phyloP scores from a whole-genome alignment of 2,329 filamentous ascomycete species.

The Cadophora malorum region DNA sequence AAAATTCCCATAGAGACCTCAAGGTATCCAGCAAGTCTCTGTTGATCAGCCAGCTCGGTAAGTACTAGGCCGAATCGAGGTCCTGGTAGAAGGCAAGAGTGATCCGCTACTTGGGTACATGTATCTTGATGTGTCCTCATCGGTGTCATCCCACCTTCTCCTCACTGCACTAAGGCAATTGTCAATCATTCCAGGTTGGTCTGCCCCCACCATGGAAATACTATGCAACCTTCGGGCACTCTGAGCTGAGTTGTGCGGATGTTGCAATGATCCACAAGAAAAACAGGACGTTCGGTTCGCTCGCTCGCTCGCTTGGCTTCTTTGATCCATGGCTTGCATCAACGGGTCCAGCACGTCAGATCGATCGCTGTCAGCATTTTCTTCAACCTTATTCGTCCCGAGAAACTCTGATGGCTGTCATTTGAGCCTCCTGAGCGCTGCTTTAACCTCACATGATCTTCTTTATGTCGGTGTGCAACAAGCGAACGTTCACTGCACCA shows the following conservation, averaged over 20 bases:
- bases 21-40: conserved; percentile 5
- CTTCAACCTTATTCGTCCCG: conserved; percentile 6
- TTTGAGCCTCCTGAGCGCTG: conserved; percentile 22
- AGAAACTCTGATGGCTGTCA: conserved; percentile 6
- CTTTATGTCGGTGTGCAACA: conserved; percentile 8
- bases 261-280: not conserved
- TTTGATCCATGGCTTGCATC: not conserved
- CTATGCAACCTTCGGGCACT: conserved; percentile 1
- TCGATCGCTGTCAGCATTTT: conserved; percentile 9
- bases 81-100: not conserved
- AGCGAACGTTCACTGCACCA: conserved; percentile 15
- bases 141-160: not conserved
- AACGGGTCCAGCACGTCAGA: not conserved
- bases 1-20: not conserved
- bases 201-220: not conserved
- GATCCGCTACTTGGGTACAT: not conserved
- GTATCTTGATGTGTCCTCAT: not conserved
- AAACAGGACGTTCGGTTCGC: not conserved
- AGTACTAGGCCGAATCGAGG: conserved; percentile 12
- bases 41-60: conserved; percentile 14
- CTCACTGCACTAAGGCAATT: not conserved
- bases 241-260: not conserved
- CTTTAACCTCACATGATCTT: conserved; percentile 26
- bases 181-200: not conserved
- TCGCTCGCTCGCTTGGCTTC: conserved; percentile 1